Base-by-base conservation (phyloP, 2,329 filamentous ascomycete species). In the Arthroderma sp. region DNA sequence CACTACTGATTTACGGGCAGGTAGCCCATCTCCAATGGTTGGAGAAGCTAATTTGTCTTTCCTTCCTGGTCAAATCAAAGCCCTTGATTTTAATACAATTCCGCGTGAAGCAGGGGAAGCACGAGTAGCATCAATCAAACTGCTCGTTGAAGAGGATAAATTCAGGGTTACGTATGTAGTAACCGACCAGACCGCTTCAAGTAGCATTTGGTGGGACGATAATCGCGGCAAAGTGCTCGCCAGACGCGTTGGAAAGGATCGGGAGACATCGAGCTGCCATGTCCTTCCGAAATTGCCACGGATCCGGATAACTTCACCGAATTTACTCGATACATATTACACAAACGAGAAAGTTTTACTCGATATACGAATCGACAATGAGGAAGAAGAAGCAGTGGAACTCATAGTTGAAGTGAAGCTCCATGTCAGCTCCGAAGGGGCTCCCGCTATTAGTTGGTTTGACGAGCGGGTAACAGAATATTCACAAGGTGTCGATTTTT, bases 201-300 rank as follows among this genome's bases (percentile, higher is more conserved):
- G 59, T 27, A 57, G 62, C 4, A 60, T 60, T 29, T 70, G 68
- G 66, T 72, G 69, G 68, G 56, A 59, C 33, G 49, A 61, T 8
- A 63, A 58, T 31, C 53, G 56, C 27, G 62, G 62, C 29, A 60
- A 58, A 2, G 52, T 60, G 6, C 46, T 59, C 28, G 54, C 56
- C 40, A 66, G 63, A 52, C 58, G 58, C 37, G 57, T 71, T 27
- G 64, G 68, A 22, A 68, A 68, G 43, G 64, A 66, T 44, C 58
- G 65, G 34, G 68, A 74, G 45, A 68, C 70, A 1, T 68, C 75
- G 31, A 66, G 68, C 1, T 75, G 94, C 45, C 80, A 77, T 45
- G 79, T 98, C 27, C 72, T 87, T 44, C 89, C 91, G 1, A 84
- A 93, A 52, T 91, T 89, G 29, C 91, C 91, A 0, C 96, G 95